These are phyloP conservation scores for Termitomyces eurrhizus DNA, from an alignment of 768 basidiomycete genomes.

Conservation along the genomic window DNA sequence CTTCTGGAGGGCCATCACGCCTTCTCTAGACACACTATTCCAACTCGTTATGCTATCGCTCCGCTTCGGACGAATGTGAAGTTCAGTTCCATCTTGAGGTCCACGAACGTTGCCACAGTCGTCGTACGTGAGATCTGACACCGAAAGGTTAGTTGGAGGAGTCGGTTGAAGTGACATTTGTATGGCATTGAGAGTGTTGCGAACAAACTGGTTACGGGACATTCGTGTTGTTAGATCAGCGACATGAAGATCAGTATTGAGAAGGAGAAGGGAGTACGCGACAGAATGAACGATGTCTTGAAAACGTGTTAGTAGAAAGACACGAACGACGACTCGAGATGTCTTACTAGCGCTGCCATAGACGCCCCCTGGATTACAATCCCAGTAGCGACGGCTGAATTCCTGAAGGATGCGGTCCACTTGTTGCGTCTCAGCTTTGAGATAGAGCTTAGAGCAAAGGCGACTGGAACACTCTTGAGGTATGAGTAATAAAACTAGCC, in stretches of 20 bases:
- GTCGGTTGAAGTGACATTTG: constrained; percentile 69
- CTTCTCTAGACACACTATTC: constrained; percentile 72
- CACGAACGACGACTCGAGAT: constrained; percentile 2
- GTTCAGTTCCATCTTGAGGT: constrained; percentile 56
- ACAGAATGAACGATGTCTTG: constrained; percentile 93
- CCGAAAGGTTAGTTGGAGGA: constrained; percentile 44
- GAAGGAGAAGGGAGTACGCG: constrained; percentile 84
- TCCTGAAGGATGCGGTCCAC: constrained; percentile 94
- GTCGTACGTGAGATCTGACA: constrained; percentile 62
- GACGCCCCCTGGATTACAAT: constrained; percentile 79
- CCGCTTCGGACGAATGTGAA: constrained; percentile 56
- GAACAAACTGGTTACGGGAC: constrained; percentile 89
- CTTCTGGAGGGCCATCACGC: constrained; percentile 33
- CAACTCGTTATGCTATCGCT: constrained; percentile 85
- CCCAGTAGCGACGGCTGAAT: constrained; percentile 88
- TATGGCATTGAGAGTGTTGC: constrained; percentile 86
- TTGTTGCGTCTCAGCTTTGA: constrained; percentile 97
- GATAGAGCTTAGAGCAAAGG: constrained; percentile 85
- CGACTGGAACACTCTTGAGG: constrained; percentile 42
- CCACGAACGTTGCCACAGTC: constrained; percentile 59
- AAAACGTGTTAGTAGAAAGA: constrained; percentile 5
- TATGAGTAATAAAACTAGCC: background rate
- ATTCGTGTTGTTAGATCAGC: constrained; percentile 86
- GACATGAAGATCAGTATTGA: constrained; percentile 97
- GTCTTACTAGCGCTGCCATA: constrained; percentile 82